Evolutionary conservation across 75 land plant species (phyloP).

Genomic region (Pseudotsuga menziesii): DNA sequence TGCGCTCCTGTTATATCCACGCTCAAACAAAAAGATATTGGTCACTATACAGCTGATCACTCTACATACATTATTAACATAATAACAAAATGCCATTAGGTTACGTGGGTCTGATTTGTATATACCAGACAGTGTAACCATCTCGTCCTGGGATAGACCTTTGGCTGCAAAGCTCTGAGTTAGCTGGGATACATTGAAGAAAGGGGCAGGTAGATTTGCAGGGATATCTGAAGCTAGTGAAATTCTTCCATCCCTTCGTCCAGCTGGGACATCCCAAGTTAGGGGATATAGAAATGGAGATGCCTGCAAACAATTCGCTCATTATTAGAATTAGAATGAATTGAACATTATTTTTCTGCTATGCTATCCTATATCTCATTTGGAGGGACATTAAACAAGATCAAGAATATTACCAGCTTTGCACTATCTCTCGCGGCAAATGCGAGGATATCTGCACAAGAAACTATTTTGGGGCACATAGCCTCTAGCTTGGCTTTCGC

Average conservation of each 20-base stretch:
- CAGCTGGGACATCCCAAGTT: slow-evolving; percentile 41
- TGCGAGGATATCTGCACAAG: slow-evolving; percentile 34
- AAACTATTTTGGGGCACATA: slow-evolving; percentile 17
- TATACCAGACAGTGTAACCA: slow-evolving; percentile 56
- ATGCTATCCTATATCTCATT: too few species aligned
- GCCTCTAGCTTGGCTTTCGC: slow-evolving; percentile 26
- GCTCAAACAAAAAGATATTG: background rate
- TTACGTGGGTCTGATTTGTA: background rate
- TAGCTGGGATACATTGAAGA: slow-evolving; percentile 32
- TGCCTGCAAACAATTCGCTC: background rate
- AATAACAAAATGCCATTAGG: background rate
- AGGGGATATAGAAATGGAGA: slow-evolving; percentile 18
- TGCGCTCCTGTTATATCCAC: slow-evolving; percentile 27
- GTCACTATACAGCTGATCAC: background rate
- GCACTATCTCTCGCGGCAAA: slow-evolving; percentile 20
- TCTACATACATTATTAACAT: background rate
- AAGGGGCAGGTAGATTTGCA: slow-evolving; percentile 44
- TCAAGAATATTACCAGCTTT: slow-evolving; percentile 4
- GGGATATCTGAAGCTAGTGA: slow-evolving; percentile 34
- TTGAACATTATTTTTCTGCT: background rate
- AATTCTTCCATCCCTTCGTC: slow-evolving; percentile 59
- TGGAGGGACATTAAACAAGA: background rate
- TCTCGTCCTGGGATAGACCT: slow-evolving; percentile 45
- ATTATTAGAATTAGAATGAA: background rate
- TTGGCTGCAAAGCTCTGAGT: slow-evolving; percentile 39